These are phyloP conservation scores for Wickerhamomyces sp. DNA, from an alignment of 1,139 yeast species.

Conservation along the genomic window DNA sequence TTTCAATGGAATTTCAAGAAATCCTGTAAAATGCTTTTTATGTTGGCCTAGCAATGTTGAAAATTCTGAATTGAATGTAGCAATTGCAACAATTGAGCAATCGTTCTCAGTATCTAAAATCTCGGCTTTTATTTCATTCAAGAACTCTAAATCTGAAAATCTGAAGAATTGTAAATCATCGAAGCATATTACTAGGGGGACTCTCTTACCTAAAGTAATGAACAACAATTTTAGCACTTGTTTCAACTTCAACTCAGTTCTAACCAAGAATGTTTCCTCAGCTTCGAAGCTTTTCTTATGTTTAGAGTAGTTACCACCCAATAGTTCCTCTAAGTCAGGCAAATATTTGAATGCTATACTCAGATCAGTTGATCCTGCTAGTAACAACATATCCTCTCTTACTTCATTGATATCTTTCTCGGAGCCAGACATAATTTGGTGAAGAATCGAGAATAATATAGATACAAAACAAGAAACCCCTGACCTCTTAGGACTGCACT, in stretches of 20 bases:
- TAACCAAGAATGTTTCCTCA: constrained; percentile 16
- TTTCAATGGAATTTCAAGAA: constrained; percentile 22
- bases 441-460: constrained; percentile 38
- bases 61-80: constrained; percentile 11
- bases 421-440: constrained; percentile 41
- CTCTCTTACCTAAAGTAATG: constrained; percentile 39
- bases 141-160: constrained; percentile 25
- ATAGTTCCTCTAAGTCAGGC: constrained; percentile 42
- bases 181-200: constrained; percentile 39
- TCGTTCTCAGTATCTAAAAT: constrained; percentile 11
- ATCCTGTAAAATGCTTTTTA: constrained; percentile 24
- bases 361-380: constrained; percentile 41
- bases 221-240: constrained; percentile 41
- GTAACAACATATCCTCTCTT: constrained; percentile 36
- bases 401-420: constrained; percentile 36
- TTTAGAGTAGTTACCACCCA: constrained; percentile 40
- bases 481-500: constrained; percentile 34
- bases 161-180: constrained; percentile 49
- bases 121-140: constrained; percentile 15
- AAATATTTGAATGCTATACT: constrained; percentile 38
- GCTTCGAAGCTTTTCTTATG: constrained; percentile 22
- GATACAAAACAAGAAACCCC: constrained; percentile 30
- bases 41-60: constrained; percentile 6
- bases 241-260: constrained; percentile 40
- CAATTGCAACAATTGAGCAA: constrained; percentile 12